Base-by-base conservation (phyloP, 805 yeast genomes). In the Candida xyloterini region DNA sequence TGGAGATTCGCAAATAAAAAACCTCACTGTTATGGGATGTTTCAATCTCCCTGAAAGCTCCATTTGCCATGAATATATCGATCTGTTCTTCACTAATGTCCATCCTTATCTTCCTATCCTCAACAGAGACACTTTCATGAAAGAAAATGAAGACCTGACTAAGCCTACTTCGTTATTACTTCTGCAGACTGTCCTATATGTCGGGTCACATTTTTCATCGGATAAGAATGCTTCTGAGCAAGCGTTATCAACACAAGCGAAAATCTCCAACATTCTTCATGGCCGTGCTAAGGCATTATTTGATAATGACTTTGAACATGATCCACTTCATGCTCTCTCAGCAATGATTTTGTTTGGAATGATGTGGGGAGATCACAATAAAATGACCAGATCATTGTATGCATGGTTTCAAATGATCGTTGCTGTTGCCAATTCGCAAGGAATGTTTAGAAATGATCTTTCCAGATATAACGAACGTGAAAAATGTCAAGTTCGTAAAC, bases 41-140 rank as follows among this genome's bases (percentile, higher is more conserved):
- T 82, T 84, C 55, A 61, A 76, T 35, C 60, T 84, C 25, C 91
- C 91, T 1, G 72, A 76, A 7, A 60, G 68, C 30, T 76, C 73
- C 14, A 62, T 82, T 14, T 72, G 82, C 42, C 75, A 74, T 46
- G 83, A 77, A 47, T 63, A 82, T 42, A 68, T 84, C 27, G 69
- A 76, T 29, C 63, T 73, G 34, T 84, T 70, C 59, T 84, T 84
- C 51, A 72, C 68, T 28, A 73, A 73, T 45, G 71, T 81, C 24
- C 87, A 84, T 52, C 89, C 89, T 1, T 49, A 73, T 15, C 70
- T 81, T 57, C 91, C 93, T 8, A 73, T 83, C 21, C 63, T 84
- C 37, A 78, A 84, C 61, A 65, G 79, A 33, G 67, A 78, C 0
- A 69, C 70, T 50, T 84, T 84, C 56, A 68, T 81, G 79, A 56